A percentile compares a stretch with the other conserved stretches of the same genome.
Evolutionary conservation across 1,139 yeast species (phyloP).

Genomic region (Sugiyamaella sp.): DNA sequence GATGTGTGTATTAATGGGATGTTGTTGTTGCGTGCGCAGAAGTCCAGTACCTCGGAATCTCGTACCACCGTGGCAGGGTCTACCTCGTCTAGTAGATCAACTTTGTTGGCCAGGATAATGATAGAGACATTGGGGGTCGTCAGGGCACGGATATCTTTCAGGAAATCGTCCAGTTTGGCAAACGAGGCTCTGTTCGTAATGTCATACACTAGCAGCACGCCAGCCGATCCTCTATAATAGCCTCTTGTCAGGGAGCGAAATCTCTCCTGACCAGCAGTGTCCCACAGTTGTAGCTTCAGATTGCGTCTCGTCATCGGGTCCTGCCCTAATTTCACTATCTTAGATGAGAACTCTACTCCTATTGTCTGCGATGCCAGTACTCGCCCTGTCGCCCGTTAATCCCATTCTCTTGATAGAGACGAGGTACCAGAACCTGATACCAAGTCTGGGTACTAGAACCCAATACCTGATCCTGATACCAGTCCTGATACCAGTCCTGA

Average conservation of each 20-base stretch:
- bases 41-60: constrained; percentile 42
- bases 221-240: constrained; percentile 80
- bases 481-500: too few relatives aligned
- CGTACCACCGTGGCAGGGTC: constrained; percentile 41
- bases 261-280: constrained; percentile 82
- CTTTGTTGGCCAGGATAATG: constrained; percentile 54
- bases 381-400: constrained; percentile 34
- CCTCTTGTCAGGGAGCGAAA: constrained; percentile 74
- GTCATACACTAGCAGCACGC: constrained; percentile 76
- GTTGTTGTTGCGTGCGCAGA: constrained; percentile 39
- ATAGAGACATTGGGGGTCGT: constrained; percentile 48
- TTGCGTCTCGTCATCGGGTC: constrained; percentile 34
- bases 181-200: constrained; percentile 58
- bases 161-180: constrained; percentile 52
- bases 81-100: constrained; percentile 42
- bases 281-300: constrained; percentile 58
- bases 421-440: neutral
- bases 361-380: constrained; percentile 49
- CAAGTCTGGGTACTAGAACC: neutral
- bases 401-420: neutral
- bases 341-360: constrained; percentile 55
- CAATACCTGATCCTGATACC: neutral
- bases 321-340: constrained; percentile 46
- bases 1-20: constrained; percentile 47
- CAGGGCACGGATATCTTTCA: constrained; percentile 52